Evolutionary conservation across 2,329 filamentous ascomycete genomes (phyloP).

Genomic region (Epichloe uncinata): DNA sequence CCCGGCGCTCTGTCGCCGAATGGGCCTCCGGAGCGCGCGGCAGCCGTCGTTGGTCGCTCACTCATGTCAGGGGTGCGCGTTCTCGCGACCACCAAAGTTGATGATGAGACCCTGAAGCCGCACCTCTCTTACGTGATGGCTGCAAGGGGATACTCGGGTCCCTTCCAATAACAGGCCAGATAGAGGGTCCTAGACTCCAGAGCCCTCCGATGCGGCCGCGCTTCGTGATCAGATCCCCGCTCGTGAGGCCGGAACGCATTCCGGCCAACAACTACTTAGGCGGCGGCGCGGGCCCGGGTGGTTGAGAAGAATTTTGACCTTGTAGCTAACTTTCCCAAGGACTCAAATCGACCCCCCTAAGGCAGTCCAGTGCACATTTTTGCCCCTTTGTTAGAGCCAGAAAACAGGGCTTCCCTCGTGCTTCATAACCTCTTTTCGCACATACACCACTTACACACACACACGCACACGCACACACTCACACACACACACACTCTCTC

Average conservation of each 20-base stretch:
- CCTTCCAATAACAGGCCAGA: conserved; percentile 9
- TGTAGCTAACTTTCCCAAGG: background rate
- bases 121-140: conserved; percentile 14
- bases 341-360: too few species aligned
- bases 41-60: background rate
- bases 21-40: background rate
- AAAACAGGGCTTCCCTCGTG: too few species aligned
- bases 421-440: too few species aligned
- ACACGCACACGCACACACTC: too few species aligned
- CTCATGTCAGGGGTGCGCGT: background rate
- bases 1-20: background rate
- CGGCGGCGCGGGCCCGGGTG: conserved; percentile 17
- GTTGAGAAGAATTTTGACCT: background rate
- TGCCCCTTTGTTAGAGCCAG: too few species aligned
- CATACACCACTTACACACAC: too few species aligned
- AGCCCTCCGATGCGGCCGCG: conserved; percentile 9
- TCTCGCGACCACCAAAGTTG: background rate
- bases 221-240: conserved; percentile 15
- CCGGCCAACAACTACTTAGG: conserved; percentile 37
- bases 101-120: background rate
- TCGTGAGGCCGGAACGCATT: conserved; percentile 31
- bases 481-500: background rate
- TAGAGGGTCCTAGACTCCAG: conserved; percentile 6
- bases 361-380: too few species aligned
- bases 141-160: background rate